A percentile compares a stretch with the other conserved stretches of the same genome.
Conservation (phyloP, 768 basidiomycete genomes). For the Naganishia vaughanmartiniae region DNA sequence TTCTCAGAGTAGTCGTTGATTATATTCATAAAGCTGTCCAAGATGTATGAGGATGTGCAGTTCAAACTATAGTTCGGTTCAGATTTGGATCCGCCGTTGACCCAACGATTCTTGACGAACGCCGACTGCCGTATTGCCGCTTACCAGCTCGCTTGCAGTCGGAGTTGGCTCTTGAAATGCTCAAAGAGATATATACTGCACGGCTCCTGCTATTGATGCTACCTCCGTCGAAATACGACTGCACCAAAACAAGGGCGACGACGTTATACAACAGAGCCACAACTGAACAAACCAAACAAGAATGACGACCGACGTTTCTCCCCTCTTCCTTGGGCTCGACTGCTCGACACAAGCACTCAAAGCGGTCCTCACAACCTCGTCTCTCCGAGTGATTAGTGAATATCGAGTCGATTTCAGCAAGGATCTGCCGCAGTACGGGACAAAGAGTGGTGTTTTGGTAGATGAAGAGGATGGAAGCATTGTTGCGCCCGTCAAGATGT, state of each 20-base stretch:
- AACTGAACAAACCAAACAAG: not conserved
- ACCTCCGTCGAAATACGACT: not conserved
- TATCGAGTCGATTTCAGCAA: constrained; percentile 73
- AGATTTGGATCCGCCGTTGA: not conserved
- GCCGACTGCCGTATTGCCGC: constrained; percentile 19
- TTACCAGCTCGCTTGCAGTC: constrained; percentile 1
- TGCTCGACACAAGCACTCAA: constrained; percentile 72
- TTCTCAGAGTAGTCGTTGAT: too few species aligned
- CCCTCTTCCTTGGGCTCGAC: constrained; percentile 73
- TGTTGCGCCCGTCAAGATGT: constrained; percentile 75
- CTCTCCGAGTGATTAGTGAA: constrained; percentile 64
- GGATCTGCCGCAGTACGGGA: constrained; percentile 62
- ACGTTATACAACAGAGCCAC: too few species aligned
- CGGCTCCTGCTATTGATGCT: not conserved
- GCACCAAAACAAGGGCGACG: not conserved
- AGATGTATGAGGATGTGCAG: too few species aligned
- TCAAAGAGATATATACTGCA: not conserved
- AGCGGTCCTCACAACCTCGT: constrained; percentile 65
- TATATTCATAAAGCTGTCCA: too few species aligned
- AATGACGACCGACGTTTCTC: constrained; percentile 10
- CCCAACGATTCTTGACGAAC: not conserved
- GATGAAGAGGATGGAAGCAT: constrained; percentile 67
- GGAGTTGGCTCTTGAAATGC: not conserved
- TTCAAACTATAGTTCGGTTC: too few species aligned
- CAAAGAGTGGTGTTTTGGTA: constrained; percentile 47